Base-by-base conservation (phyloP, 768 basidiomycete genomes). In the Vararia minispora region DNA sequence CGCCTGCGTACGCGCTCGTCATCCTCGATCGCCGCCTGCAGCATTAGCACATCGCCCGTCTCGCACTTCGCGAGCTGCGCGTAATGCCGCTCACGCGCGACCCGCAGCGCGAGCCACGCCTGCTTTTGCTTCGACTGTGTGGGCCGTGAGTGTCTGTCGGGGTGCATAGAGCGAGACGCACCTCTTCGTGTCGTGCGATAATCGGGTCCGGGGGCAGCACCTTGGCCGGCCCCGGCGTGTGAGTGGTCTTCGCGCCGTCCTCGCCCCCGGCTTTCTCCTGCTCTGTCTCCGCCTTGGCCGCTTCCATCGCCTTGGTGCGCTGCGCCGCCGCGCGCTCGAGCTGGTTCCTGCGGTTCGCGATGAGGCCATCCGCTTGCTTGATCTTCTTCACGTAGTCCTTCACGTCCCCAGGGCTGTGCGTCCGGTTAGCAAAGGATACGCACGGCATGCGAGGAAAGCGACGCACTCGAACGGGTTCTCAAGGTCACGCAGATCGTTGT, bases 21-120 rank as follows among this genome's bases (percentile, higher is more conserved):
- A 32, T 46, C 40, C 30, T 46, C 58, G 16, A 59, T 58, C 43
- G 54, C 56, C 22, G 54, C 52, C n/a, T 50, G 53, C 23, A 61
- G 52, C 23, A 45, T 41, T 5, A 51, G 32, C 43, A 91, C 62
- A 44, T 89, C 84, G 6, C 83, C 85, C 5, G 75, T 76, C 13
- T 82, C 84, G 43, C 88, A 87, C 61, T 75, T 80, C n/a, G 76
- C 71, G 46, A 90, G 89, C 48, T 85, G 76, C 44, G 78, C 73
- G 28, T 88, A 55, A 55, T 88, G 63, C 42, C 70, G 69, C 47
- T 84, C 77, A 26, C 86, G 79, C 38, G 82, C 75, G 28, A 74
- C 70, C 14, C 87, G 80, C 42, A 90, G 68, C 6, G 79, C 81
- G 13, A 88, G 68, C 87, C 88, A 91, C 5, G 83, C 64, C 68